Base-by-base conservation (phyloP, 805 yeast genomes). In the Cyberlindnera euphorbiae region DNA sequence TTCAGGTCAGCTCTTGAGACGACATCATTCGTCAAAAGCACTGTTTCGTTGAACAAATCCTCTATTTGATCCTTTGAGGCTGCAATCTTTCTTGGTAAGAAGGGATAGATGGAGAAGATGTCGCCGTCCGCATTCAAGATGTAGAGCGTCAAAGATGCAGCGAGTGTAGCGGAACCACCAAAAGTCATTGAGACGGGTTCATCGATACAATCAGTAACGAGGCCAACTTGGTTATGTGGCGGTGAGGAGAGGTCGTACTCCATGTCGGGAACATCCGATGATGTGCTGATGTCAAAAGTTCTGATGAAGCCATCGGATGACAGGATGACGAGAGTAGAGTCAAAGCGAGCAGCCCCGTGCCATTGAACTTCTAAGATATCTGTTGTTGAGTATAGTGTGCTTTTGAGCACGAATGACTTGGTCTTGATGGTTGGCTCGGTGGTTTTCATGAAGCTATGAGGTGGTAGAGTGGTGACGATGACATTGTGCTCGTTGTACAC, bases 41-140 rank as follows among this genome's bases (percentile, higher is more conserved):
- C 59, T 3, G 64, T 60, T 33, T 58, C 52, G 41, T 64, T 62
- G n/a, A 66, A 47, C 2, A 60, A 34, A 4, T 45, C 49, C 37
- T 58, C 56, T 5, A 64, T 35, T 47, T 62, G 57, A 2, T 48
- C 40, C 24, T 53, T 43, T 1, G 67, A 34, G n/a, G 67, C 62
- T 1, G 66, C 54, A 18, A 76, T 46, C 17, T 62, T 55, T 1
- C 53, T 41, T 0, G 89, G 86, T 15, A 73, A 48, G 52, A 79
- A 79, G n/a, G 93, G 93, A 44, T 71, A 75, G 4, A 82, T 58
- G 1, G 71, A 62, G 48, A 69, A 79, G 1, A 83, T 41, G 44
- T 82, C 84, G 11, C 81, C 77, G 35, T 76, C 82, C 8, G 59
- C 52, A 8, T 70, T 69, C 35, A 77, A 47, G 8, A 79, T 51